phyloP scores from a whole-genome alignment of 2,329 filamentous ascomycete species.

The Aspergillus amoenus region DNA sequence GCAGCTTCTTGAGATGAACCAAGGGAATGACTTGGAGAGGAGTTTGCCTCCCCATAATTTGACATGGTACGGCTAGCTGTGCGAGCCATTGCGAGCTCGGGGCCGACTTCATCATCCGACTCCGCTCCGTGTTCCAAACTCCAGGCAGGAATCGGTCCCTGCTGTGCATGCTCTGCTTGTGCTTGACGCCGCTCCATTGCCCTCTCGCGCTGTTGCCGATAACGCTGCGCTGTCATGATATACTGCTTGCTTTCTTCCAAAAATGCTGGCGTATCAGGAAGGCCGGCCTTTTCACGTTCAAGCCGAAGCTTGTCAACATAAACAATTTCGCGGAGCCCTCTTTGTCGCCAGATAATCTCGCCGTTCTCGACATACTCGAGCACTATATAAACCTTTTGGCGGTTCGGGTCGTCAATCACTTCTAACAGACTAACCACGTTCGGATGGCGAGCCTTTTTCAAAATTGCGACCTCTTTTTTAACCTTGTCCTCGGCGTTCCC shows the following conservation, averaged over 20 bases:
- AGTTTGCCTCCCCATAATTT: constrained; percentile 53
- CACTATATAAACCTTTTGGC: constrained; percentile 98
- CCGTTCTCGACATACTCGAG: constrained; percentile 92
- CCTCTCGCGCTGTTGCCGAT: constrained; percentile 50
- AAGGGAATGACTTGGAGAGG: constrained; percentile 54
- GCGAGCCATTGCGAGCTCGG: constrained; percentile 31
- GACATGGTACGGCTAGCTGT: constrained; percentile 35
- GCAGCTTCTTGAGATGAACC: constrained; percentile 39
- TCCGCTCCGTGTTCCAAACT: constrained; percentile 77
- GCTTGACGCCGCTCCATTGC: constrained; percentile 61
- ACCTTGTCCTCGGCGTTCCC: constrained; percentile 70
- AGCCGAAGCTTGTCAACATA: constrained; percentile 78
- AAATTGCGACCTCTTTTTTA: constrained; percentile 93
- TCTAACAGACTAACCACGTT: constrained; percentile 94
- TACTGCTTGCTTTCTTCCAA: constrained; percentile 46
- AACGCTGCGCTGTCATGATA: constrained; percentile 37
- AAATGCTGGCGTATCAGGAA: constrained; percentile 64
- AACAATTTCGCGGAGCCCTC: constrained; percentile 79
- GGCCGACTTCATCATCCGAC: constrained; percentile 45
- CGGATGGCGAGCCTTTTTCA: constrained; percentile 97
- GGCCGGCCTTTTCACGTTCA: constrained; percentile 71
- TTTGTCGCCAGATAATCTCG: constrained; percentile 91
- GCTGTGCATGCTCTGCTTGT: constrained; percentile 54
- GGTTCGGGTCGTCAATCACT: constrained; percentile 93
- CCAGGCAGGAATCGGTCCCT: constrained; percentile 66